These are phyloP conservation scores for Schizophyllum amplum DNA, from an alignment of 1,284 basidiomycete species.

Conservation along the genomic window DNA sequence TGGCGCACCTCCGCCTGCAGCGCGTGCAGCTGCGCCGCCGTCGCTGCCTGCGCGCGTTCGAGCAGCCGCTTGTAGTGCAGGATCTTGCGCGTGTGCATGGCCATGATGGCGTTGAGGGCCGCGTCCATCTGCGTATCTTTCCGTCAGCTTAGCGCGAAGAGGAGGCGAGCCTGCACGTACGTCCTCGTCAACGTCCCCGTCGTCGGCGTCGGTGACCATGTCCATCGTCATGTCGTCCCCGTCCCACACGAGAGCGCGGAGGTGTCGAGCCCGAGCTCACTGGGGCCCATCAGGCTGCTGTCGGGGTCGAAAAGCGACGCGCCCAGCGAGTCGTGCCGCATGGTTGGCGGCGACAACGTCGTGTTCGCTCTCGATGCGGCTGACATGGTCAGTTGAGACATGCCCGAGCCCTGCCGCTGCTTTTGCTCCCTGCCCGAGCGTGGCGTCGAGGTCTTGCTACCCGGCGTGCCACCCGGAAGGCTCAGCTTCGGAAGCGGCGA, in stretches of 20 bases:
- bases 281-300: background rate
- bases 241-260: background rate
- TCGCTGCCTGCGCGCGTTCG: constrained; percentile 65
- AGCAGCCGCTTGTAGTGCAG: constrained; percentile 69
- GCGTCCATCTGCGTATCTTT: background rate
- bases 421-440: background rate
- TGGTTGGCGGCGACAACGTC: background rate
- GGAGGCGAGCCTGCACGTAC: background rate
- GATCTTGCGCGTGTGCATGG: constrained; percentile 54
- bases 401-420: background rate
- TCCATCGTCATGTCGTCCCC: background rate
- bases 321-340: background rate
- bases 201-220: background rate
- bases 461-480: background rate
- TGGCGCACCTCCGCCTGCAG: constrained; percentile 65
- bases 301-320: background rate
- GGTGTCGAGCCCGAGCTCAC: background rate
- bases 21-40: constrained; percentile 71
- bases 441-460: background rate
- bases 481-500: background rate
- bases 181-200: background rate
- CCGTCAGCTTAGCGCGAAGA: too few species aligned
- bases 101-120: constrained; percentile 3
- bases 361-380: background rate
- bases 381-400: background rate